phyloP scores from a whole-genome alignment of 495 filamentous ascomycete species.

The Hypoxylon lienhwacheense region DNA sequence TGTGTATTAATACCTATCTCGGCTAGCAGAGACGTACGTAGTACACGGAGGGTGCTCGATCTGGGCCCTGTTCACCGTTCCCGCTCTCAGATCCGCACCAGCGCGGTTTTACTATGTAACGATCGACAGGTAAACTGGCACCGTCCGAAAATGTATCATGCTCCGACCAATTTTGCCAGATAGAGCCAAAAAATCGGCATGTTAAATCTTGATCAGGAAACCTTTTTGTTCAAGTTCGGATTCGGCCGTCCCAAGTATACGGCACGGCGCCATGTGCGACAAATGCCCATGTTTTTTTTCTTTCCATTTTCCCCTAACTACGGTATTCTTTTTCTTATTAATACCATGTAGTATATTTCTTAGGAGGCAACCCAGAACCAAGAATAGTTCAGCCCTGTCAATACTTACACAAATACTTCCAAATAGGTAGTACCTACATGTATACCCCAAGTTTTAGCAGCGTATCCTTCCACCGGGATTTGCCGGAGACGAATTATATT shows the following conservation, averaged over 20 bases:
- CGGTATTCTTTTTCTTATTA: no score
- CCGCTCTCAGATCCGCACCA: slow-evolving; percentile 30
- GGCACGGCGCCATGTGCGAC: slow-evolving; percentile 19
- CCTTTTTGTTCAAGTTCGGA: slow-evolving; percentile 13
- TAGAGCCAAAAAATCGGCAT: slow-evolving; percentile 12
- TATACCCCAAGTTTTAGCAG: no score
- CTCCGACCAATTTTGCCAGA: slow-evolving; percentile 26
- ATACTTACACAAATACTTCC: no score
- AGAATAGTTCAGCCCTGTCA: slow-evolving; percentile 31
- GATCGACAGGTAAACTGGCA: slow-evolving; percentile 30
- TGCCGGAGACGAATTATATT: not conserved
- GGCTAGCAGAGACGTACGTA: slow-evolving; percentile 3
- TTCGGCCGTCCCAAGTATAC: slow-evolving; percentile 21
- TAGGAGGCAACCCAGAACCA: slow-evolving; percentile 11
- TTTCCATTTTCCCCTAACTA: no score
- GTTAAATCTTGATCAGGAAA: slow-evolving; percentile 22
- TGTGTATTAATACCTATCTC: not conserved
- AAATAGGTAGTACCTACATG: not conserved
- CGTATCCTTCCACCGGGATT: not conserved
- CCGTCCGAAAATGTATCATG: slow-evolving; percentile 27
- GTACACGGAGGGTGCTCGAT: slow-evolving; percentile 21
- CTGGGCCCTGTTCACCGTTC: slow-evolving; percentile 27
- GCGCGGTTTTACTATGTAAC: slow-evolving; percentile 13
- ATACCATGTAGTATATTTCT: no score
- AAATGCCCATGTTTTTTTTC: no score